phyloP scores from a whole-genome alignment of 345 rosid genomes.

The Eucalyptus sp. region DNA sequence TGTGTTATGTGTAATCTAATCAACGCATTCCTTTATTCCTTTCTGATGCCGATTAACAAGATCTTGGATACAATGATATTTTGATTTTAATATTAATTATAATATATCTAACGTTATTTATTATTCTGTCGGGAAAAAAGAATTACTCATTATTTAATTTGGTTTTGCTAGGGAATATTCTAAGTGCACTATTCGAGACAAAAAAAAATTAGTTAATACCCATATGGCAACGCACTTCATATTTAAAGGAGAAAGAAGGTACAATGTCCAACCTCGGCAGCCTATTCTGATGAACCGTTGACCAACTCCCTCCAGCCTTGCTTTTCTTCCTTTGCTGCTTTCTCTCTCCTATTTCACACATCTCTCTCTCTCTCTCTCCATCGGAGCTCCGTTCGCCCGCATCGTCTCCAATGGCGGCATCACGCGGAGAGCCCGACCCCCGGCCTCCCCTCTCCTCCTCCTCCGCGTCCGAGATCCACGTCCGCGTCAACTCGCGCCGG shows the following conservation, averaged over 20 bases:
- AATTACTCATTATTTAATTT: neutral
- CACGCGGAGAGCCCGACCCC: neutral
- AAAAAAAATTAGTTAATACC: no score
- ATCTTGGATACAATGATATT: neutral
- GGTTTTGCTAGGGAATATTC: neutral
- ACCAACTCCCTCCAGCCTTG: neutral
- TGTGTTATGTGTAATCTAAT: neutral
- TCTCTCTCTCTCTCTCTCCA: neutral
- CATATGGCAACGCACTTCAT: neutral
- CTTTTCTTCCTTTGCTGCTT: neutral
- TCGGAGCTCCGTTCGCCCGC: neutral
- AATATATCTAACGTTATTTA: neutral
- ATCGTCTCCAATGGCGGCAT: neutral
- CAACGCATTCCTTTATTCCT: neutral
- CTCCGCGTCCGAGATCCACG: conserved; percentile 5
- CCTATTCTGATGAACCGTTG: neutral
- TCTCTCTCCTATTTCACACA: neutral
- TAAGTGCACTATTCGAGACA: neutral
- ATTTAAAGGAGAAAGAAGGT: neutral
- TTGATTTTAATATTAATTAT: neutral
- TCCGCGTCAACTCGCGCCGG: conserved; percentile 8
- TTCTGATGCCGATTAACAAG: neutral
- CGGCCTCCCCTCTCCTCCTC: neutral
- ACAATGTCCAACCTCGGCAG: neutral
- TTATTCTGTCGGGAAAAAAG: neutral